Conservation (phyloP, 2,329 filamentous ascomycete species). For the Emergomyces pasteurianus region DNA sequence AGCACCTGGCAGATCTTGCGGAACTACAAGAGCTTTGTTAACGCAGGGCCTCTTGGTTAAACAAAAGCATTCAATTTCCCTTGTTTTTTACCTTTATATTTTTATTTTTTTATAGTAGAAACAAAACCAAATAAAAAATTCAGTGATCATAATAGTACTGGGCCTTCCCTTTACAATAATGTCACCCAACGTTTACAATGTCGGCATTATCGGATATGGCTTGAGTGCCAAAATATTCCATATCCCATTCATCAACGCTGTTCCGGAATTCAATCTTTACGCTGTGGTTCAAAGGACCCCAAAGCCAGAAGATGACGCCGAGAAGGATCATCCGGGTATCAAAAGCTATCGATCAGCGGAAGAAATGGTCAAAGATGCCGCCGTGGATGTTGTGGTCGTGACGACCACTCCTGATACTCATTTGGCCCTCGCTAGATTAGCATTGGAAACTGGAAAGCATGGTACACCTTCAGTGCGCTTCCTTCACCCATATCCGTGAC, state of each 20-base stretch:
- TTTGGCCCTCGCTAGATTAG: constrained; percentile 51
- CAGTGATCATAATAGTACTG: too few species aligned
- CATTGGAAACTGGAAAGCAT: constrained; percentile 60
- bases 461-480: constrained; percentile 18
- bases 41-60: too few species aligned
- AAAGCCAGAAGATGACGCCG: constrained; percentile 51
- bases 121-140: too few species aligned
- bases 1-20: too few species aligned
- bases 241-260: constrained; percentile 61
- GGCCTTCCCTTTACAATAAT: constrained; percentile 15
- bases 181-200: constrained; percentile 39
- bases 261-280: constrained; percentile 54
- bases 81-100: background rate
- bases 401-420: constrained; percentile 62
- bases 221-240: constrained; percentile 68
- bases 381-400: constrained; percentile 58
- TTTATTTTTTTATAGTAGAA: too few species aligned
- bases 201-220: constrained; percentile 50
- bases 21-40: too few species aligned
- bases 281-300: constrained; percentile 66
- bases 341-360: constrained; percentile 53
- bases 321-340: constrained; percentile 52
- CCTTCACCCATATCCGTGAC: background rate
- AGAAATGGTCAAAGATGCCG: constrained; percentile 52
- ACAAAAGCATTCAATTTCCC: background rate